phyloP scores from a whole-genome alignment of 1,284 basidiomycete species.

The Boletus holoroseus region DNA sequence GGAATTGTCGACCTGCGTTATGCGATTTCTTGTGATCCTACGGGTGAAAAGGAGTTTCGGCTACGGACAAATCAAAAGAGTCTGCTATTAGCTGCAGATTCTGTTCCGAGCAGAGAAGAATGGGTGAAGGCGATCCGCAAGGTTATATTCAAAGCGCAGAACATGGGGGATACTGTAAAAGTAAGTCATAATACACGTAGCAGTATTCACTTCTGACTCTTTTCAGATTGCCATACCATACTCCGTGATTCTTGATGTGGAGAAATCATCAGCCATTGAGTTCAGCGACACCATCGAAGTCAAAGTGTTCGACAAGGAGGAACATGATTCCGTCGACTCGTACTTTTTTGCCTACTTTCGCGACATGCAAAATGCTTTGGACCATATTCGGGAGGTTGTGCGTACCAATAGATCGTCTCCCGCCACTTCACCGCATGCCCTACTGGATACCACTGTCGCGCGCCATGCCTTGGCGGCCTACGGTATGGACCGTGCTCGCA shows the following conservation, averaged over 20 bases:
- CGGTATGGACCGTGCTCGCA: slow-evolving; percentile 38
- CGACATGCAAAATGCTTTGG: slow-evolving; percentile 68
- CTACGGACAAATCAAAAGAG: slow-evolving; percentile 76
- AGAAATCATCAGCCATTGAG: slow-evolving; percentile 82
- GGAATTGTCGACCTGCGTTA: slow-evolving; percentile 93
- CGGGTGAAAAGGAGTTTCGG: slow-evolving; percentile 69
- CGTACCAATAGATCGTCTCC: slow-evolving; percentile 48
- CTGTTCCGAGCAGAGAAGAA: slow-evolving; percentile 74
- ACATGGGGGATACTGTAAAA: slow-evolving; percentile 93
- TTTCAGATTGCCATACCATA: slow-evolving; percentile 89
- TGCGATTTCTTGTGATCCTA: slow-evolving; percentile 79
- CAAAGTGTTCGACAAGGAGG: slow-evolving; percentile 81
- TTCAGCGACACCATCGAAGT: slow-evolving; percentile 93
- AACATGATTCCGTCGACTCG: slow-evolving; percentile 74
- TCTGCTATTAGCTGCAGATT: slow-evolving; percentile 72
- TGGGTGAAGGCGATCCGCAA: slow-evolving; percentile 93
- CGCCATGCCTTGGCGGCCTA: slow-evolving; percentile 32
- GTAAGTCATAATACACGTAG: slow-evolving; percentile 35
- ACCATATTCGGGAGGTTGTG: slow-evolving; percentile 73
- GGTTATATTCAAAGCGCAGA: slow-evolving; percentile 91
- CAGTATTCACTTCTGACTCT: slow-evolving; percentile 10
- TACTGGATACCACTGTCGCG: slow-evolving; percentile 64
- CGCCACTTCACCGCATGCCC: slow-evolving; percentile 38
- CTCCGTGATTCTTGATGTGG: slow-evolving; percentile 82
- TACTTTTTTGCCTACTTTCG: slow-evolving; percentile 94